Evolutionary conservation across 305 asterid genomes (phyloP), one percentile per base, ranked within the genome.

Genomic region (Solanum aculeatissimum): DNA sequence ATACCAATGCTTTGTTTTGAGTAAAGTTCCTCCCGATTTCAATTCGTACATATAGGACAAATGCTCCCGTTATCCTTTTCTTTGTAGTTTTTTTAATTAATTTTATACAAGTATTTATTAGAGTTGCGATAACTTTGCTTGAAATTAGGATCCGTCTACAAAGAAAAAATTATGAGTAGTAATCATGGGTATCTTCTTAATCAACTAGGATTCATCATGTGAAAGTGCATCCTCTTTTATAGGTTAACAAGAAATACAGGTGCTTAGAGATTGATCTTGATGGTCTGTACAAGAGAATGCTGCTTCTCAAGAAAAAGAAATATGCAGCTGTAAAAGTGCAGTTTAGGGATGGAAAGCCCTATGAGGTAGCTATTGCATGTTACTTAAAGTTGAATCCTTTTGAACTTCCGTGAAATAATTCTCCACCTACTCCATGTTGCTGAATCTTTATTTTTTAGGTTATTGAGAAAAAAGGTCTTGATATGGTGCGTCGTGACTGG

Each of bases 401-500:
- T 80, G 84, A 87, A 51, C 63, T 88, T 87, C 83, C 77, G 75
- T 80, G 57, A 74, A 84, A 78, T 65, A 84, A 23, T 81, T 60
- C 21, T 45, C 32, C 29, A 32, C 51, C 81, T 51, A 45, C 63
- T 77, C 51, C 85, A 66, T 69, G 27, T 68, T 43, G 74, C 81
- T 68, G 66, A 82, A 80, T 82, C 77, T 87, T 68, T n/a, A n/a
- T n/a, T 43, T 83, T 84, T 74, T 89, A 97, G 99, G 93, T 93
- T 80, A 93, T 93, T 87, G 99, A 97, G 89, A 89, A 94, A 87
- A 97, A 97, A 91, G 99, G 99, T 87, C 98, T 97, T 89, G 99
- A 97, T 91, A 94, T 95, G 94, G 99, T 97, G 85, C 93, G 99
- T 40, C 97, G 99, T 91, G 99, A 97, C 90, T 97, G 99, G 99